Evolutionary conservation across 2,329 filamentous ascomycete genomes (phyloP).

Genomic region (Ramularia endophylla): DNA sequence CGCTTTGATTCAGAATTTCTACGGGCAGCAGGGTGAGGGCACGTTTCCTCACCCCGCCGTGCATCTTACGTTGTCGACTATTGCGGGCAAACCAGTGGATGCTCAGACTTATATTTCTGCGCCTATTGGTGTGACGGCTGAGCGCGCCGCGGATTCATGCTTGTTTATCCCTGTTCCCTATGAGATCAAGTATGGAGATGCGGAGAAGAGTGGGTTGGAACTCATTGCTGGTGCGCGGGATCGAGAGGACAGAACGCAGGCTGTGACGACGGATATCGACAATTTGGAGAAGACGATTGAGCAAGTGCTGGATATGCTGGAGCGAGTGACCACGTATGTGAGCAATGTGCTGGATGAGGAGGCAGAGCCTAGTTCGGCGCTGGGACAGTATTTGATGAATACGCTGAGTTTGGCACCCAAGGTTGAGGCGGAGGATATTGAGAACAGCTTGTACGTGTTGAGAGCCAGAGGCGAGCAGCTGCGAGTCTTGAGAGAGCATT

Average conservation of each 20-base stretch:
- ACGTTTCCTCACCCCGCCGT: constrained; percentile 97
- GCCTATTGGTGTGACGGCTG: constrained; percentile 88
- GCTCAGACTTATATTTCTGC: constrained; percentile 92
- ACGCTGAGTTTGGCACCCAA: constrained; percentile 89
- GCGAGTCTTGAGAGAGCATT: too few relatives aligned
- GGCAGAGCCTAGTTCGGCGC: constrained; percentile 76
- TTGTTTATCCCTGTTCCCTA: constrained; percentile 97
- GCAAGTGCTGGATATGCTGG: constrained; percentile 81
- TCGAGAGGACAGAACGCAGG: constrained; percentile 64
- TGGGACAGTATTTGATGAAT: constrained; percentile 94
- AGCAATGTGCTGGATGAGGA: constrained; percentile 93
- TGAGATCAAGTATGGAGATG: constrained; percentile 82
- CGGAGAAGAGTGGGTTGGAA: constrained; percentile 71
- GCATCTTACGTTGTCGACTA: constrained; percentile 89
- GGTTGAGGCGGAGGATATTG: constrained; percentile 83
- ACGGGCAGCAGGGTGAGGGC: constrained; percentile 91
- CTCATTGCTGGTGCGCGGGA: constrained; percentile 78
- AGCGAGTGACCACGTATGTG: constrained; percentile 87
- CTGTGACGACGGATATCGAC: constrained; percentile 83
- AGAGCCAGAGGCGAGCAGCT: not conserved
- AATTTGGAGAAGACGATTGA: constrained; percentile 77
- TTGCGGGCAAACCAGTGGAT: constrained; percentile 81
- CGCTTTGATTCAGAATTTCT: constrained; percentile 99
- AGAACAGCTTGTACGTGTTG: constrained; percentile 73
- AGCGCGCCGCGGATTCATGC: constrained; percentile 92